Evolutionary conservation across 805 yeast genomes (phyloP).

Genomic region (Teunomyces stri): DNA sequence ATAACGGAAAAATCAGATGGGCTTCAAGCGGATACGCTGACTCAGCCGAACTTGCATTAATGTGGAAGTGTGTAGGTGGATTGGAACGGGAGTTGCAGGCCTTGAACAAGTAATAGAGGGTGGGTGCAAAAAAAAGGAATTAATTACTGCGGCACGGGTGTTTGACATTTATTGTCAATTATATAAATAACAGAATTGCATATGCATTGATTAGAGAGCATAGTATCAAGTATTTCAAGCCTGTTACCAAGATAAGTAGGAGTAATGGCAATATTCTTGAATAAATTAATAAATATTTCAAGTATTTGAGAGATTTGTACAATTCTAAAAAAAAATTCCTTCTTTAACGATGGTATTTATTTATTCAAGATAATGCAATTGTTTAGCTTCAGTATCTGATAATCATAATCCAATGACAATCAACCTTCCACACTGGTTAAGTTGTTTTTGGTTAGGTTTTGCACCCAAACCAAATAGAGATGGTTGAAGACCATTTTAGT

Average conservation of each 20-base stretch:
- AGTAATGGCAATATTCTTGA: not conserved
- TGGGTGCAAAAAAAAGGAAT: not conserved
- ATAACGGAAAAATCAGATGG: slow-evolving; percentile 79
- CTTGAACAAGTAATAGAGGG: not conserved
- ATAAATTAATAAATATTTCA: not conserved
- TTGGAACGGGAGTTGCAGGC: slow-evolving; percentile 45
- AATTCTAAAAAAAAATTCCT: no score
- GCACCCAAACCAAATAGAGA: not conserved
- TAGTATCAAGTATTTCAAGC: not conserved
- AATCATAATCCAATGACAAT: not conserved
- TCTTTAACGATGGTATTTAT: no score
- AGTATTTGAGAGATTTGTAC: not conserved
- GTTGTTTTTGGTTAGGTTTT: not conserved
- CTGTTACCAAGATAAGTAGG: not conserved
- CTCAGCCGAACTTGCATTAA: slow-evolving; percentile 57
- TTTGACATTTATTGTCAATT: not conserved
- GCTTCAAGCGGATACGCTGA: slow-evolving; percentile 81
- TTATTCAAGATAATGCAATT: no score
- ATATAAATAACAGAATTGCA: no score
- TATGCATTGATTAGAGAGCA: no score
- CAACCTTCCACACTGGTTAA: not conserved
- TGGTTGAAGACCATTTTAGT: no score
- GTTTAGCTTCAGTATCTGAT: no score
- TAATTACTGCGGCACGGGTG: not conserved
- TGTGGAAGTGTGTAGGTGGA: slow-evolving; percentile 68